A percentile compares a stretch with the other conserved stretches of the same genome.
Conservation (phyloP, 139 green algal genomes). For the Micromonas pusilla region DNA sequence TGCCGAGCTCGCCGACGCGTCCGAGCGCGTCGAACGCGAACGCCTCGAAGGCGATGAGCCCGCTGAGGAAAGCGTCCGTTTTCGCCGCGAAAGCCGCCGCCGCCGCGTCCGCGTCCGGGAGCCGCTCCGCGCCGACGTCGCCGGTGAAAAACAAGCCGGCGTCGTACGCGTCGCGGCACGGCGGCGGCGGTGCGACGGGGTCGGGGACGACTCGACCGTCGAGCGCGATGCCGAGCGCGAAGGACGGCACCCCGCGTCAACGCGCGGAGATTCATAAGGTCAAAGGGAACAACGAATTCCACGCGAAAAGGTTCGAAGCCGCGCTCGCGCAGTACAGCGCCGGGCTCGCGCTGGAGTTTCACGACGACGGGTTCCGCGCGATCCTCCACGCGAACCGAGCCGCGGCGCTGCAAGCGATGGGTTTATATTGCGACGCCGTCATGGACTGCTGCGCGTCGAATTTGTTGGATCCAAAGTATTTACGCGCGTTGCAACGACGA, state of each 20-base stretch:
- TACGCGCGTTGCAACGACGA: conserved; percentile 43
- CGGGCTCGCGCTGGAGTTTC: conserved; percentile 1
- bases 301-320: conserved; percentile 4
- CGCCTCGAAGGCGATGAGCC: not conserved
- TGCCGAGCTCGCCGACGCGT: too few relatives aligned
- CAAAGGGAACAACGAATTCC: conserved; percentile 16
- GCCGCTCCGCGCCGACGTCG: not conserved
- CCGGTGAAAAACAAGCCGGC: not conserved
- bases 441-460: conserved; percentile 47
- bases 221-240: not conserved
- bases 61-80: too few relatives aligned
- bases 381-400: conserved; percentile 17
- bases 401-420: conserved; percentile 32
- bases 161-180: too few relatives aligned
- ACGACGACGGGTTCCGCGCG: conserved; percentile 12
- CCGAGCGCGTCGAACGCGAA: not conserved
- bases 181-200: too few relatives aligned
- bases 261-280: not conserved
- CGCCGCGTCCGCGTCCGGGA: too few relatives aligned
- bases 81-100: too few relatives aligned
- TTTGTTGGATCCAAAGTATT: conserved; percentile 42
- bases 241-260: not conserved
- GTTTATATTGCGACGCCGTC: conserved; percentile 45
- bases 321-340: not conserved
- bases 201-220: too few relatives aligned